phyloP scores from a whole-genome alignment of 129 eudicot genomes.

The Gnaphalium uliginosum region DNA sequence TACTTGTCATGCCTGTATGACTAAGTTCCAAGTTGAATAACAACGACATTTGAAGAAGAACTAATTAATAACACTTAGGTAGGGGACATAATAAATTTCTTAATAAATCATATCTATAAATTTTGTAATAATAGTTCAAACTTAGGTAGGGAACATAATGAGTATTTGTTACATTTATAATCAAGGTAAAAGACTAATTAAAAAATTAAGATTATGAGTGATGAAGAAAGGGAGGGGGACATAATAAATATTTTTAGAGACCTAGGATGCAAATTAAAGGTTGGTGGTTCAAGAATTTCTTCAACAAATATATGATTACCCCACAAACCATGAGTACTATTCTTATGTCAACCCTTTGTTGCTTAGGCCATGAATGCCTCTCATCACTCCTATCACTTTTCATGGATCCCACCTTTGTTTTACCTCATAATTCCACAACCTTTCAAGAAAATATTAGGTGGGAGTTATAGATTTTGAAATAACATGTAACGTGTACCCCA shows the following conservation, averaged over 20 bases:
- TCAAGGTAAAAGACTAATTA: background rate
- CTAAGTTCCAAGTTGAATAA: conserved; percentile 65
- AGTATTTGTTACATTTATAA: background rate
- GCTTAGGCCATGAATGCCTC: conserved; percentile 34
- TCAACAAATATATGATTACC: conserved; percentile 28
- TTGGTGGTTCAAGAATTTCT: conserved; percentile 20
- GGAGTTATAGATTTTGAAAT: background rate
- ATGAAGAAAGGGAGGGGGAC: background rate
- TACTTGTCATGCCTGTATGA: conserved; percentile 83
- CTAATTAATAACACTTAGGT: conserved; percentile 52
- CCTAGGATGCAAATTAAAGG: conserved; percentile 26
- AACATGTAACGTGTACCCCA: background rate
- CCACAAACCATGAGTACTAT: conserved; percentile 30
- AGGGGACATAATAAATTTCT: background rate
- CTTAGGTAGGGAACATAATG: no score
- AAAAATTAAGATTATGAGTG: background rate
- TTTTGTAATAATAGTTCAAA: no score
- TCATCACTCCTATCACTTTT: conserved; percentile 37
- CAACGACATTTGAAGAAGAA: conserved; percentile 83
- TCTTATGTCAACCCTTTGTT: conserved; percentile 29
- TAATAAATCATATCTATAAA: background rate
- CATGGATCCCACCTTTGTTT: conserved; percentile 47
- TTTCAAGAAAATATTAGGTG: conserved; percentile 15
- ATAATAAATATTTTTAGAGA: background rate
- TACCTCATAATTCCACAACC: conserved; percentile 17